Evolutionary conservation across 352 stramenopile species (phyloP), one percentile per base, ranked within the genome.

Genomic region (Pythium guiyangense): DNA sequence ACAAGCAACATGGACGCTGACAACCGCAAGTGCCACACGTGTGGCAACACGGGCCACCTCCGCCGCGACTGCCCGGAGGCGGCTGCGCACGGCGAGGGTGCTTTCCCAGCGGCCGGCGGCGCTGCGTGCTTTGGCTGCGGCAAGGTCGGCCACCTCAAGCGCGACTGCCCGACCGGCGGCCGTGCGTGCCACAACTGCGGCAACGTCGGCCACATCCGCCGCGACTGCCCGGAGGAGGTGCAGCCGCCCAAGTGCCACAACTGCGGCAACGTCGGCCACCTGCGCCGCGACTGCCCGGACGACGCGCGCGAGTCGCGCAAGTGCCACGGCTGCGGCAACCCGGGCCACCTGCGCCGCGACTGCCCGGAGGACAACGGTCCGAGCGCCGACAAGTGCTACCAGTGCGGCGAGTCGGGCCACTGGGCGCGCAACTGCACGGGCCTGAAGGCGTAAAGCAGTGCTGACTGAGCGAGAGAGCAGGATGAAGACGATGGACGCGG

Each of bases 151-250:
- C 83, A 92, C 75, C 54, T 92, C 51, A 92, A 90, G 78, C 83
- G 83, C 49, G 80, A 92, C 66, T 92, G 83, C 75, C 79, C 83
- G 43, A 77, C 65, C 14, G 66, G 67, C 56, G 75, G 69, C 60
- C 84, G 84, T 46, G 71, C 78, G 47, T 93, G 84, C 79, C 84
- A 93, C 73, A 91, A 91, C 73, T 93, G 84, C 66, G 84, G 84
- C 65, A 73, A 88, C 57, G 52, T 70, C 10, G 84, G 77, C 60
- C 84, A 93, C 79, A 74, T 90, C 57, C 84, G 84, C 58, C 84
- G 81, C 22, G 81, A 92, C 66, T 92, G 81, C 73, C 74, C 76
- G 29, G 78, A 91, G 66, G 81, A 89, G 15, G 73, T 59, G 54
- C 74, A 82, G 72, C 81, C 81, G 14, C 78, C 78, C 35, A 87